Base-by-base conservation (phyloP, 2,329 filamentous ascomycete species). In the Karstenula rhodostoma region DNA sequence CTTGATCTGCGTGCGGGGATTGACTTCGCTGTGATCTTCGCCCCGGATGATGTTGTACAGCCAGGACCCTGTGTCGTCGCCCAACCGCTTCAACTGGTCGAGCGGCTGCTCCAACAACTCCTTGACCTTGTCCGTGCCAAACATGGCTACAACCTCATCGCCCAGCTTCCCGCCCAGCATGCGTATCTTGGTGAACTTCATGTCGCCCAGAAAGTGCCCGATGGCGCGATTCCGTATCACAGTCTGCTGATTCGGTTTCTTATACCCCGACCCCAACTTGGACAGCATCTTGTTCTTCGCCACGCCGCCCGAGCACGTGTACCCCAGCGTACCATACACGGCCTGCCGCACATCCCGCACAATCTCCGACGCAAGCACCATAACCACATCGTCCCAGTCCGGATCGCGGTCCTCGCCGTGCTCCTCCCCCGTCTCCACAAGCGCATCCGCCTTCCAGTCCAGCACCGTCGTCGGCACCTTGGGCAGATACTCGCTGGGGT, bases 161-260 rank as follows among this genome's bases (percentile, higher is more conserved):
- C 95, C 95, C 32, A 98, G 83, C 79, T 98, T 98, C 23, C 95
- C 95, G 29, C 95, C 95, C n/a, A 99, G 81, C 77, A 94, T 96
- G 17, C 94, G 87, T 56, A 99, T 95, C 77, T 97, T 97, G 17
- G 93, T 96, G 72, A 97, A 94, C 73, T 96, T 97, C 83, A 96
- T 93, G 17, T 87, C 87, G 9, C 86, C 86, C 44, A 99, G 81
- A 72, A 99, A 99, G 46, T 90, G 84, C 63, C 89, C 84, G 2
- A 93, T 84, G 0, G 94, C 94, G 49, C 93, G 88, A 73, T 92
- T 94, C 25, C 95, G 90, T 51, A 99, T 89, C n/a, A 98, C 87
- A 0, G 94, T 98, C 79, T 99, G 95, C 67, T 90, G 87, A 73
- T 97, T 95, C 35, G 95, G 95, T 77, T 99, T 99, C 80, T 93